Evolutionary conservation across 2,329 filamentous ascomycete species (phyloP).

Genomic region (Phialocephala sp.): DNA sequence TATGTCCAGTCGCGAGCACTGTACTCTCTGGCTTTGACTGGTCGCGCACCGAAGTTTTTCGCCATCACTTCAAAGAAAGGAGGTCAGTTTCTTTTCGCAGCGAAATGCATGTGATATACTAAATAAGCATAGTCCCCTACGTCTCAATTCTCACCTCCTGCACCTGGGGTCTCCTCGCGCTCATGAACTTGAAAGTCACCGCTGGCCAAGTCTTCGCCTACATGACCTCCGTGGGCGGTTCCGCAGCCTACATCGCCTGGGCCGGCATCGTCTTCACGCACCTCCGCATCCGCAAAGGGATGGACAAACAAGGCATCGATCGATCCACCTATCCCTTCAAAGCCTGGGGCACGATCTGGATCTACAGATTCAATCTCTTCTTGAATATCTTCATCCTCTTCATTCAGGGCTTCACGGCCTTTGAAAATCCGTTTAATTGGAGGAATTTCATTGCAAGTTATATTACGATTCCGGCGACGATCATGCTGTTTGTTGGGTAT

Average conservation of each 20-base stretch:
- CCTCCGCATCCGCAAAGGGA: constrained; percentile 51
- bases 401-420: constrained; percentile 35
- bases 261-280: constrained; percentile 52
- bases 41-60: constrained; percentile 58
- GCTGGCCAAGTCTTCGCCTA: constrained; percentile 50
- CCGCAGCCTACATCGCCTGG: constrained; percentile 54
- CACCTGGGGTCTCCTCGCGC: constrained; percentile 50
- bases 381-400: constrained; percentile 36
- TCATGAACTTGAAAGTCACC: constrained; percentile 52
- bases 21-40: constrained; percentile 58
- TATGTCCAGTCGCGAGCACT: constrained; percentile 61
- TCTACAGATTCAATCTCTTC: constrained; percentile 31
- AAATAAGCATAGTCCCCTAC: constrained; percentile 48
- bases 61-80: constrained; percentile 56
- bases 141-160: constrained; percentile 55
- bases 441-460: constrained; percentile 21
- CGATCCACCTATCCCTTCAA: constrained; percentile 40
- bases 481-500: constrained; percentile 22
- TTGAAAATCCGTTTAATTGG: constrained; percentile 23
- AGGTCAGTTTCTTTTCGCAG: constrained; percentile 29
- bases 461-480: constrained; percentile 20
- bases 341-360: constrained; percentile 32
- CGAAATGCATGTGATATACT: neutral
- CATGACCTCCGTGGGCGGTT: constrained; percentile 51
- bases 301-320: constrained; percentile 46